Conservation (phyloP, 1,139 yeast species). For the Suzukiozyma palmioleophila region DNA sequence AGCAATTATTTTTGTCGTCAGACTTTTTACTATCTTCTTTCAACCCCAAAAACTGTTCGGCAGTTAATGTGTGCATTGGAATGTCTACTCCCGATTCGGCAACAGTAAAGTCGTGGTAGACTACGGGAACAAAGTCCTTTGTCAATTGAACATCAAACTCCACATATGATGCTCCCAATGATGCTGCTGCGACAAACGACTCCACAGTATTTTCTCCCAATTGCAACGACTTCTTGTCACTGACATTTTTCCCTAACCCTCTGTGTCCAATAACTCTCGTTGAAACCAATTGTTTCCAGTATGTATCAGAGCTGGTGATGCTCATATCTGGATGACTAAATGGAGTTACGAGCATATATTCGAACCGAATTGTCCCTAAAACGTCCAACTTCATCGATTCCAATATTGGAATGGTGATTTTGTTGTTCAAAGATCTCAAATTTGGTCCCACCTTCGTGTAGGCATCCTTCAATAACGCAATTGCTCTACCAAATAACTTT, state of each 20-base stretch:
- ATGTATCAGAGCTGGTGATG: constrained; percentile 69
- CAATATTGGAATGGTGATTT: constrained; percentile 72
- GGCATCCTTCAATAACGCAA: constrained; percentile 63
- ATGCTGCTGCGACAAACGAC: constrained; percentile 94
- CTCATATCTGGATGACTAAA: constrained; percentile 71
- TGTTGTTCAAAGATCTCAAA: constrained; percentile 63
- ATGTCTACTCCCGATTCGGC: constrained; percentile 96
- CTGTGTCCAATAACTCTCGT: constrained; percentile 96
- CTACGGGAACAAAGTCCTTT: constrained; percentile 88
- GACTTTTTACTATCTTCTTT: constrained; percentile 27
- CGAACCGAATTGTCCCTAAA: constrained; percentile 75
- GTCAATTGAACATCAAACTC: constrained; percentile 97
- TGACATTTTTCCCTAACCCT: constrained; percentile 85
- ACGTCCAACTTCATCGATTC: constrained; percentile 69
- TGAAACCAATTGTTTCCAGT: constrained; percentile 87
- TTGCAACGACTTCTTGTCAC: constrained; percentile 72
- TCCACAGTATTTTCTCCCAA: constrained; percentile 95
- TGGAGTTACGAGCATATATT: constrained; percentile 66
- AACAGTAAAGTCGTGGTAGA: constrained; percentile 91
- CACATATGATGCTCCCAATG: constrained; percentile 86
- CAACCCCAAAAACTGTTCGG: constrained; percentile 81
- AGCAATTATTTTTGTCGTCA: constrained; percentile 23
- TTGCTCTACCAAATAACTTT: constrained; percentile 78
- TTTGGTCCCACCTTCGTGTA: constrained; percentile 69
- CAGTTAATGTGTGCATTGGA: constrained; percentile 89